Percentiles rank a stretch among this genome's conserved stretches.
phyloP scores from a whole-genome alignment of 495 filamentous ascomycete genomes.

The Aspergillus bridgeri region DNA sequence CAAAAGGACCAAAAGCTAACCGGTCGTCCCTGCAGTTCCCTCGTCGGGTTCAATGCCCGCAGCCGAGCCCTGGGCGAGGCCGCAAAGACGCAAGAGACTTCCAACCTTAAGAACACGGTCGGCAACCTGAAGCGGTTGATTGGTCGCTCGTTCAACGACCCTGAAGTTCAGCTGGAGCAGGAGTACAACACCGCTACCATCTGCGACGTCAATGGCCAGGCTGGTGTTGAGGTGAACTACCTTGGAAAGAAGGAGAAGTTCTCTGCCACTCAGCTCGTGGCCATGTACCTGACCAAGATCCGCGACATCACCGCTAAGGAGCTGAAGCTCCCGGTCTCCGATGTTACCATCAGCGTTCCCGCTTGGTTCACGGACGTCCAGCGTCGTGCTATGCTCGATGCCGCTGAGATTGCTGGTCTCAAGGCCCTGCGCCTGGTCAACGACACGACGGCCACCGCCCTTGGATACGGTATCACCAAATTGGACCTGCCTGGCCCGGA shows the following conservation, averaged over 20 bases:
- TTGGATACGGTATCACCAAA: conserved; percentile 98
- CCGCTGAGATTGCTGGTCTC: conserved; percentile 89
- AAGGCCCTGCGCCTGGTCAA: conserved; percentile 94
- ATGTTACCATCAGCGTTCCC: conserved; percentile 90
- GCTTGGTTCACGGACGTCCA: conserved; percentile 97
- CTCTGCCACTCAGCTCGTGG: conserved; percentile 82
- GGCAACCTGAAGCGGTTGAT: conserved; percentile 85
- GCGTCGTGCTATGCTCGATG: conserved; percentile 84
- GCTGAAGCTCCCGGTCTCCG: conserved; percentile 87
- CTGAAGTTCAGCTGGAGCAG: conserved; percentile 88
- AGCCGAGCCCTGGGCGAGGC: conserved; percentile 89
- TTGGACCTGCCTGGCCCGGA: conserved; percentile 81
- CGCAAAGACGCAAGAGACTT: conserved; percentile 98
- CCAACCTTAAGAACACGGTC: conserved; percentile 99
- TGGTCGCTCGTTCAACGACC: conserved; percentile 80
- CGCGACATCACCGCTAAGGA: conserved; percentile 83
- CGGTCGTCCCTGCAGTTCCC: conserved; percentile 56
- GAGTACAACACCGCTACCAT: conserved; percentile 84
- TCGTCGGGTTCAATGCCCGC: conserved; percentile 93
- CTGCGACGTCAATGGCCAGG: conserved; percentile 87
- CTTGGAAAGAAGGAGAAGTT: conserved; percentile 93
- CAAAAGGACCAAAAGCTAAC: conserved; percentile 25
- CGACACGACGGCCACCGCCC: conserved; percentile 93
- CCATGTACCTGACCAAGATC: conserved; percentile 95
- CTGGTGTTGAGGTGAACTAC: conserved; percentile 92